Evolutionary conservation across 257 asterid genomes (phyloP), one percentile per base, ranked within the genome.

Genomic region (Datura wrightii): DNA sequence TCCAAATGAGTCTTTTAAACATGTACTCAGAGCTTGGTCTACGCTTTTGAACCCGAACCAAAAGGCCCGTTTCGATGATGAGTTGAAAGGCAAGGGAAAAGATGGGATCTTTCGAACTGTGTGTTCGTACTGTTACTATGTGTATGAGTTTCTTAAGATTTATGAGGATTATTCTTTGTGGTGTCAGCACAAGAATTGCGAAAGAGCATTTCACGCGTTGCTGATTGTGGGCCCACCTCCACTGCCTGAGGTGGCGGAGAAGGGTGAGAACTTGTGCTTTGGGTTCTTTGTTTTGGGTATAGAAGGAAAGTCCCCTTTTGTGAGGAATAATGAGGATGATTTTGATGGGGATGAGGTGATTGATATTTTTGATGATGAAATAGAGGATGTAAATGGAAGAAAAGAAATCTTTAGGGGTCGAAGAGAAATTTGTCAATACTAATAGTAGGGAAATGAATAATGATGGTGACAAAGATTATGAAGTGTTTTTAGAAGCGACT

Each of bases 91-190:
- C 8, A 46, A 46, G 8, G 8, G 7, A 46, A 6, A 46, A 59
- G 37, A 3, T 8, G 36, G 36, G 66, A 58, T 3, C 10, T 18
- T 6, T 59, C 31, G 97, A 95, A 92, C 95, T 3, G 78, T 87
- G 72, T 94, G 97, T 85, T 92, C 97, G 56, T 90, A 90, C 59
- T 94, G 97, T 87, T 89, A 87, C 37, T 87, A 83, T 79, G 87
- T 24, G 11, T 91, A 89, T 48, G 93, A 94, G 87, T 90, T 88
- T 50, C 89, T 71, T 14, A 86, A 55, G 67, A 83, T 69, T 85
- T 92, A 78, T 24, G 85, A 84, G 86, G 89, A 87, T 5, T 89
- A 94, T 83, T 83, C 85, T 55, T 8, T 93, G 90, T 24, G 87
- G 90, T 93, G 96, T 83, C 83, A 82, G 83, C 92, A 92, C 56